Evolutionary conservation across 768 basidiomycete species (phyloP), one percentile per base, ranked within the genome.

Genomic region (Hygrophoropsis aurantiaca): DNA sequence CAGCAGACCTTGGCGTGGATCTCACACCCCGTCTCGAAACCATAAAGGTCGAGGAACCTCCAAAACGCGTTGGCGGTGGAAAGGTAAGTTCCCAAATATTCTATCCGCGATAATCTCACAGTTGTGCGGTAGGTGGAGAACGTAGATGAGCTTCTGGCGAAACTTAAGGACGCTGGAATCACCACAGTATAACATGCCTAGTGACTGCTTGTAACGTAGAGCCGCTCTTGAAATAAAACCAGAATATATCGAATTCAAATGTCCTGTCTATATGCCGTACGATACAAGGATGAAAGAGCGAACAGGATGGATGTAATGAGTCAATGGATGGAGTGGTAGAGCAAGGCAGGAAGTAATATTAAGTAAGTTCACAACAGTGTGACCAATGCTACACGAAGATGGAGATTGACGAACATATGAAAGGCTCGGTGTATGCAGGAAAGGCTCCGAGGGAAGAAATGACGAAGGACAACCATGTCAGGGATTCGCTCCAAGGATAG

Each of bases 121-220:
- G 5, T 25, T 16, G 13, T 16, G 10, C 11, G 32, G 26, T 53
- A 85, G 83, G 84, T 97, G 34, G 82, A 77, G 45, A 86, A 71
- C 40, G 94, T 98, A 0, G 95, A 95, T 53, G 90, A 95, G 66
- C 75, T 98, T 6, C 78, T 97, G 4, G 80, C 74, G 19, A 95
- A 88, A 73, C 78, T 99, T 46, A 94, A 90, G 68, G 90, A 90
- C 54, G 92, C 86, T 20, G 95, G 95, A 7, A 61, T 76, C 32
- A 68, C 68, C 6, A 51, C 61, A 34, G 59, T 62, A 9, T 61
- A 47, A 50, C 61, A 44, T n/a, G 39, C 54, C 53, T 66, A 38
- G 58, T 11, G 24, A 30, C 7, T 13, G 13, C 6, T 13, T 30
- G 27, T 30, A 30, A 13, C 27, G 27, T 45, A n/a, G 7, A 13